Evolutionary conservation across 257 asterid genomes (phyloP), one percentile per base, ranked within the genome.

Genomic region (Haberlea rhodopensis): DNA sequence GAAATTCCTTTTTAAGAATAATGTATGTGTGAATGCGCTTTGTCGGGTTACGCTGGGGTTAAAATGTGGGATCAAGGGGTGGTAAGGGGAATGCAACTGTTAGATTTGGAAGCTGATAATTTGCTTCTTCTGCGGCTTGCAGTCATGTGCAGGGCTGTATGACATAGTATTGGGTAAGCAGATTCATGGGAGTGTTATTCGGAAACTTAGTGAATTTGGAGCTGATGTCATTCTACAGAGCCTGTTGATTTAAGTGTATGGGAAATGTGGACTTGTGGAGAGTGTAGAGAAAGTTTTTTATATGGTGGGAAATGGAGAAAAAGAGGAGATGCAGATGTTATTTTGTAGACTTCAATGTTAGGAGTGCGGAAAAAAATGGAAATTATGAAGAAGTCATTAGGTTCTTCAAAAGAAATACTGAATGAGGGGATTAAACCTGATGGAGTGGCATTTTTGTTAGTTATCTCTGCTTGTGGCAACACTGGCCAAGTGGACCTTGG

Each of bases 401-500:
- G 20, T 23, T 89, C 64, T 92, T 89, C 34, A 71, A 71, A 4
- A 68, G 65, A 79, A 25, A 89, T 92, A 97, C 51, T 85, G 54
- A 73, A 19, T 57, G 75, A 78, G 68, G 95, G 98, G 46, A 81
- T 76, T 60, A 77, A 21, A 16, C 98, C 98, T 1, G 97, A 89
- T 63, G 94, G 83, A 16, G 86, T 92, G 23, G 82, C 96, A 3
- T 84, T 85, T 63, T 71, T 92, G 77, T 77, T 94, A 1, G 91
- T 87, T 2, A 80, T 92, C 63, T 89, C 97, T 0, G 95, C 96
- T 24, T 92, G 97, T 83, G 81, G 83, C 19, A 89, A 92, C 80
- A 82, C 95, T 5, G 96, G 98, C 61, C 91, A 89, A 71, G 89
- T 92, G 60, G 82, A 78, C 55, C 84, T 84, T 37, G 98, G 97